Base-by-base conservation (phyloP, 768 basidiomycete species). In the Suillus placidus region DNA sequence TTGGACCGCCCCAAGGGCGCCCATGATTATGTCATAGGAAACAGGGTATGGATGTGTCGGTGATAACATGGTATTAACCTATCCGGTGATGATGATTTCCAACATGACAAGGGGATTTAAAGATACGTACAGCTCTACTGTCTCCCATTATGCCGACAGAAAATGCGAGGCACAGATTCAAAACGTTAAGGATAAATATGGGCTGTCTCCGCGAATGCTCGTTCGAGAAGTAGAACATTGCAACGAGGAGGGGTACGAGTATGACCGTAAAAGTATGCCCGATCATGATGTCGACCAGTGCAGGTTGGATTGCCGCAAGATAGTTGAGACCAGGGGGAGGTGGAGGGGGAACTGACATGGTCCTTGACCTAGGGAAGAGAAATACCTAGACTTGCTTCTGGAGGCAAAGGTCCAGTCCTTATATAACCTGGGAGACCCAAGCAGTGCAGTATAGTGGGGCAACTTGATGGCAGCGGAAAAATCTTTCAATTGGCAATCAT, bases 201-300 rank as follows among this genome's bases (percentile, higher is more conserved):
- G 75, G 71, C 12, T 68, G 69, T 6, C 68, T 42, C 23, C 76
- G 72, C 23, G 73, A 68, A 40, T 68, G 63, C 0, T 69, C 65
- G 4, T 70, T 76, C 7, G 76, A 78, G 34, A 71, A 77, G 61
- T 75, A 73, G 63, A 77, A 73, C 43, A 77, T 37, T 14, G 76
- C 76, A 10, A 73, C 66, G 10, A 76, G 55, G 65, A 77, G 76
- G 40, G 76, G 72, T 1, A 77, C n/a, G 6, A 76, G 74, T 14
- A 78, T 69, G 4, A 73, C 69, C 38, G 74, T 62, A 61, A 79
- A 76, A 0, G 75, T 72, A 43, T 77, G 74, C 1, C 70, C 70
- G 35, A 79, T 71, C 67, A 79, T 69, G 38, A 78, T 51, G 30
- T 71, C 65, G 30, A 68, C 68, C 7, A 77, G 26, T 7, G 71